phyloP scores from a whole-genome alignment of 2,329 filamentous ascomycete genomes.

The Fusarium sp. region DNA sequence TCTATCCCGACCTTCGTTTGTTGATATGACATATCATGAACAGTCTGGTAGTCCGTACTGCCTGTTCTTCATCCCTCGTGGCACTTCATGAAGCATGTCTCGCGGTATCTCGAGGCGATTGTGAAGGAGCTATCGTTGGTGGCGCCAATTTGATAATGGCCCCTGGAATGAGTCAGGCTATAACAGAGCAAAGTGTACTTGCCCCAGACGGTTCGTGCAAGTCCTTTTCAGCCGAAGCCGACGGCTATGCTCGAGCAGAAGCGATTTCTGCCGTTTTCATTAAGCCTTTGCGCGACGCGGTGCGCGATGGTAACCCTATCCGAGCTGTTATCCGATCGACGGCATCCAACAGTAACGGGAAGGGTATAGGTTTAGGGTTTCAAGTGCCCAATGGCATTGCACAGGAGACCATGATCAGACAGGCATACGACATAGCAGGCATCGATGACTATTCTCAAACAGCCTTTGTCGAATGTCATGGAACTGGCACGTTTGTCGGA shows the following conservation, averaged over 20 bases:
- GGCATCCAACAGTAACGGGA: not conserved
- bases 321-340: conserved; percentile 45
- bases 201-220: conserved; percentile 46
- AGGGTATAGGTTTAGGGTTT: not conserved
- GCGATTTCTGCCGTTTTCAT: conserved; percentile 59
- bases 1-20: not conserved
- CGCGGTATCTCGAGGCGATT: conserved; percentile 48
- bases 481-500: conserved; percentile 61
- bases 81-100: conserved; percentile 53
- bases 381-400: not conserved
- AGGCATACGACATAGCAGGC: not conserved
- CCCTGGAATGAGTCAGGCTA: conserved; percentile 42
- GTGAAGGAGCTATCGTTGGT: conserved; percentile 50
- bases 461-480: conserved; percentile 57
- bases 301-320: conserved; percentile 61
- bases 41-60: conserved; percentile 55
- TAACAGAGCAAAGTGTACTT: conserved; percentile 47
- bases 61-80: conserved; percentile 53
- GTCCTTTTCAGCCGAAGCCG: conserved; percentile 57
- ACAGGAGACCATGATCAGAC: not conserved
- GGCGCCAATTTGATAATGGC: conserved; percentile 53
- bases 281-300: conserved; percentile 60
- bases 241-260: conserved; percentile 66
- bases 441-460: not conserved
- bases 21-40: too few relatives aligned